These are phyloP conservation scores for Cladosporium sp. DNA, from an alignment of 2,329 filamentous ascomycete genomes.

Conservation along the genomic window DNA sequence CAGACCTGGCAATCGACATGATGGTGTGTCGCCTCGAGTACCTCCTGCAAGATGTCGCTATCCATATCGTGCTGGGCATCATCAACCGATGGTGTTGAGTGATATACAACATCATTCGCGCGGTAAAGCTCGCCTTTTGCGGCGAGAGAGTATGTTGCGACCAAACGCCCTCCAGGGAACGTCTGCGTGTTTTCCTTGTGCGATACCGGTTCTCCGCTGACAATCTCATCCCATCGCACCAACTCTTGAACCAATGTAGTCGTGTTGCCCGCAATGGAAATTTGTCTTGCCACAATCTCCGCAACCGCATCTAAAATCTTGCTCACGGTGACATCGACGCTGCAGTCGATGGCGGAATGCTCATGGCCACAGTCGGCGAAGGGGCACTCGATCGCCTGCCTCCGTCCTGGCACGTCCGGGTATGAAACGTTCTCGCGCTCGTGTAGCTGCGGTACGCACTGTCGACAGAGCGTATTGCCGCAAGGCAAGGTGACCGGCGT, in stretches of 20 bases:
- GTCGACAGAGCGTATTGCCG: slow-evolving; percentile 70
- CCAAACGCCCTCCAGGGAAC: slow-evolving; percentile 55
- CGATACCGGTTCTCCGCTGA: slow-evolving; percentile 28
- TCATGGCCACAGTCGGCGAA: slow-evolving; percentile 62
- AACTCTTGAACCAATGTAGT: slow-evolving; percentile 41
- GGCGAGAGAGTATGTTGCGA: slow-evolving; percentile 64
- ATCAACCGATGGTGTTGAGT: slow-evolving; percentile 15
- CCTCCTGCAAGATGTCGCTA: slow-evolving; percentile 47
- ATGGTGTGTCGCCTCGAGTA: slow-evolving; percentile 59
- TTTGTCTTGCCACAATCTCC: slow-evolving; percentile 46
- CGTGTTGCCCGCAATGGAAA: slow-evolving; percentile 29
- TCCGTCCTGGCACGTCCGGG: slow-evolving; percentile 62
- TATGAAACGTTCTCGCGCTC: slow-evolving; percentile 70
- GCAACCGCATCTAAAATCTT: slow-evolving; percentile 64
- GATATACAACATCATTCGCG: slow-evolving; percentile 25
- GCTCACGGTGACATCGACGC: slow-evolving; percentile 68
- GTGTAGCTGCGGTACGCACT: slow-evolving; percentile 66
- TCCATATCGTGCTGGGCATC: slow-evolving; percentile 44
- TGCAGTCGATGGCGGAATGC: slow-evolving; percentile 74
- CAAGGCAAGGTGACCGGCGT: slow-evolving; percentile 76
- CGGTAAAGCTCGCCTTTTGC: slow-evolving; percentile 59
- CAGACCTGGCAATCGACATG: slow-evolving; percentile 90
- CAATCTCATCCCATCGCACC: slow-evolving; percentile 32
- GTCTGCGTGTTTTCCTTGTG: slow-evolving; percentile 38
- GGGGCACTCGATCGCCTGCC: slow-evolving; percentile 70